Base-by-base conservation (phyloP, 2,329 filamentous ascomycete species). In the Lecanicillium sp. region DNA sequence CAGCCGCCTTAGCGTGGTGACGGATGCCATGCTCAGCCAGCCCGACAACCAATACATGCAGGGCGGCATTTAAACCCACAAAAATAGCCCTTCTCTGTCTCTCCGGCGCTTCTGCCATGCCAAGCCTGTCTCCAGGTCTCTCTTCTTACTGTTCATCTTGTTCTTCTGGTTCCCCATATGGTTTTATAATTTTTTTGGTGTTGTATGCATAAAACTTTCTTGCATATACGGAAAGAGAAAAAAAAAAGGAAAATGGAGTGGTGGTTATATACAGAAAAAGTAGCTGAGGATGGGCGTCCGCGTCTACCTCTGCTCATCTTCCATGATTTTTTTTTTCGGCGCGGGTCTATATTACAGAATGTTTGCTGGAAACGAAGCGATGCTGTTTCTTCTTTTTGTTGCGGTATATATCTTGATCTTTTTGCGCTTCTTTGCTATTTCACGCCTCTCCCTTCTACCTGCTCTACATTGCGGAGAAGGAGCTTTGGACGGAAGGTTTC, bases 1-100 rank as follows among this genome's bases (percentile, higher is more conserved):
- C 19, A 67, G 65, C 49, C 64, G 61, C 45, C 54, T 69, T 39
- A 69, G 66, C 50, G 57, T 67, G 15, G 64, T 65, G 45, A 62
- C 64, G 2, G 65, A 67, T 49, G 52, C 56, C 44, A 61, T 64
- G 59, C 52, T 51, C 19, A 56, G 57, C 32, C 55, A 56, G 42
- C 56, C 53, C 21, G 54, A 60, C 40, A 60, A 60, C 37, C 60
- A 62, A 39, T 64, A 65, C 50, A 50, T 63, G 38, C 60, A 65
- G 51, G 59, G 60, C 11, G 60, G 62, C 12, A 60, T 65, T 50
- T 64, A 56, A 54, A 46, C 37, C 44, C 39, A 52, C 29, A 2
- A 52, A 48, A 42, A 56, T 48, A 17, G 40, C 36, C 39, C 45
- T 44, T 40, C 59, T 53, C 61, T 60, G 62, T 15, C 55, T 51